phyloP scores from a whole-genome alignment of 1,284 basidiomycete species.

The Laetiporus sulphureus region DNA sequence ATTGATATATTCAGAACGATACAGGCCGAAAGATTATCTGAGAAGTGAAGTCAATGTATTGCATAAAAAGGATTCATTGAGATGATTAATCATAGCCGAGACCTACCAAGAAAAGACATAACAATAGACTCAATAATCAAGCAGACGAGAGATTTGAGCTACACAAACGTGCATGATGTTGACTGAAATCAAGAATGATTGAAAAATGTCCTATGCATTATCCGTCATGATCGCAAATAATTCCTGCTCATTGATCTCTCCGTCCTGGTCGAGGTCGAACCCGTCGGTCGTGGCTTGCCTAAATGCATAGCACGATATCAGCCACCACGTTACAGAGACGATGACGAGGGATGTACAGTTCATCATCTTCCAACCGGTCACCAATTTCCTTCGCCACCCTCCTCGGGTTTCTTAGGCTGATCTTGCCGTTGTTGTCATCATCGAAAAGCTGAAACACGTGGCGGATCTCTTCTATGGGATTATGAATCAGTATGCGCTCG shows the following conservation, averaged over 20 bases:
- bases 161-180: too few relatives aligned
- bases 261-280: constrained; percentile 98
- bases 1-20: too few relatives aligned
- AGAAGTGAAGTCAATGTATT: too few relatives aligned
- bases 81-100: constrained; percentile 9
- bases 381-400: constrained; percentile 97
- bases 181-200: too few relatives aligned
- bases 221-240: constrained; percentile 97
- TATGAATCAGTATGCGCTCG: constrained; percentile 86
- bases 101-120: constrained; percentile 5
- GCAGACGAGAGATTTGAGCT: too few relatives aligned
- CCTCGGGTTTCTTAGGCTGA: constrained; percentile 85
- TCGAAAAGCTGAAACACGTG: constrained; percentile 96
- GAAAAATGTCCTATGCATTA: constrained; percentile 60
- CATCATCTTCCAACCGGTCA: constrained; percentile 93
- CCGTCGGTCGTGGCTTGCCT: constrained; percentile 99
- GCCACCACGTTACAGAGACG: not conserved
- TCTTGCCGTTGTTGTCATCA: constrained; percentile 94
- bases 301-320: constrained; percentile 9
- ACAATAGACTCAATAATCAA: too few relatives aligned
- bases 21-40: too few relatives aligned
- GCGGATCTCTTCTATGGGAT: constrained; percentile 95
- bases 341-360: constrained; percentile 64
- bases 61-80: not conserved
- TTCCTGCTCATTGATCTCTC: constrained; percentile 93